Evolutionary conservation across 2,329 filamentous ascomycete species (phyloP), one percentile per base, ranked within the genome.

Genomic region (Talaromyces sp.): DNA sequence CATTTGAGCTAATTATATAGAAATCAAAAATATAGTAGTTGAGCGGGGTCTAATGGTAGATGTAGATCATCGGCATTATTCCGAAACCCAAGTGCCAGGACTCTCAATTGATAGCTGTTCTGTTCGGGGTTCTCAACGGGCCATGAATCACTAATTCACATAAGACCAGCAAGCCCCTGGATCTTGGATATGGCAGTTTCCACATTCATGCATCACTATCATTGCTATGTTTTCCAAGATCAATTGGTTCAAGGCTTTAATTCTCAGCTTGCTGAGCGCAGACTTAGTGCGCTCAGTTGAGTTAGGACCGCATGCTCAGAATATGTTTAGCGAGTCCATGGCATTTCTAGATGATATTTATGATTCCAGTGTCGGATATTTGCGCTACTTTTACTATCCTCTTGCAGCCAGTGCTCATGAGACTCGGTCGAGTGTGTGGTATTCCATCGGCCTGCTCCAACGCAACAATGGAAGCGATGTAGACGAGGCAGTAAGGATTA

Each of bases 401-500:
- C 27, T 60, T 6, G 59, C 59, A 14, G 59, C 82, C 0, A 72
- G 84, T 7, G 75, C 79, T 2, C 83, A 86, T 61, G 83, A 85
- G 51, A 86, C 83, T 0, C 77, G 83, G 57, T 80, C 78, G 50
- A 83, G 82, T 0, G 77, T 77, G 0, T 87, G 85, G 84, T 86
- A 87, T 68, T 82, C 83, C 0, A 74, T 82, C 4, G 84, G 84
- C 0, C 74, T 87, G 3, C 69, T 87, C 24, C 82, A 83, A 14
- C 76, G 84, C 2, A 84, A 87, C 64, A 61, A 79, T 14, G 77
- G 74, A 17, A 70, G 74, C 24, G 83, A 86, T 67, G 75, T 76
- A 3, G 65, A 70, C 1, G 77, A 84, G 61, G 84, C 84, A 0
- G 74, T 81, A 41, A 79, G 76, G 57, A 84, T 85, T 56, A 77